These are phyloP conservation scores for Aspergillus cristatus DNA, from an alignment of 495 filamentous ascomycete genomes.

Conservation along the genomic window DNA sequence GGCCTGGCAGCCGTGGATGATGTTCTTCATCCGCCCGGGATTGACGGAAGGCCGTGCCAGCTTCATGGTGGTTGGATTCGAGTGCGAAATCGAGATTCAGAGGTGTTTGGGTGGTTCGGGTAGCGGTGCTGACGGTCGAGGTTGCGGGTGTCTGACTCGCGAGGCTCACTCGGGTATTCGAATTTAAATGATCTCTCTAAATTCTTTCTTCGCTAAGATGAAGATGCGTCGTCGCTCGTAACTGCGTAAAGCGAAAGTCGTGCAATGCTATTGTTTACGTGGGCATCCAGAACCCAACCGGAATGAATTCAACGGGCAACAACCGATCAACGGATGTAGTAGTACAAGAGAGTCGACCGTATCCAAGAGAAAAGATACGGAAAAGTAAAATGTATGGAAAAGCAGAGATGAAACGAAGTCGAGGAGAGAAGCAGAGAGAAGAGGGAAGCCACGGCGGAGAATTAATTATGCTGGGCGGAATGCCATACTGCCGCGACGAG, in stretches of 20 bases:
- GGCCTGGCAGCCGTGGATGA: conserved; percentile 47
- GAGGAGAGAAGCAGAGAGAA: too few species aligned
- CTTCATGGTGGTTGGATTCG: conserved; percentile 14
- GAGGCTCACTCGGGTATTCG: too few species aligned
- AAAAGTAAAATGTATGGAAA: not conserved
- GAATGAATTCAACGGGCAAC: not conserved
- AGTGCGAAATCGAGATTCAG: too few species aligned
- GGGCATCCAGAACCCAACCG: not conserved
- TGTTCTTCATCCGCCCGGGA: conserved; percentile 38
- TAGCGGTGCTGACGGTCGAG: too few species aligned
- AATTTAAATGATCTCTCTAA: too few species aligned
- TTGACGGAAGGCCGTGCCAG: conserved; percentile 25
- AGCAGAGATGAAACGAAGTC: not conserved
- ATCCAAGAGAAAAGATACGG: not conserved
- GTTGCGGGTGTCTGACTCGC: too few species aligned
- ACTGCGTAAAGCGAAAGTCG: not conserved
- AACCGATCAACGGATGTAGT: not conserved
- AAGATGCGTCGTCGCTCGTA: not conserved
- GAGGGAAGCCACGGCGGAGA: too few species aligned
- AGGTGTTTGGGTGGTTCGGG: too few species aligned
- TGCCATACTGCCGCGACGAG: too few species aligned
- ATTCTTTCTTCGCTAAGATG: too few species aligned
- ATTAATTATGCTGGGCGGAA: too few species aligned
- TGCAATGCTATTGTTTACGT: not conserved
- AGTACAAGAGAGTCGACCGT: not conserved